Conservation (phyloP, 164 flowering plant genomes). For the Brasenia schreberi region DNA sequence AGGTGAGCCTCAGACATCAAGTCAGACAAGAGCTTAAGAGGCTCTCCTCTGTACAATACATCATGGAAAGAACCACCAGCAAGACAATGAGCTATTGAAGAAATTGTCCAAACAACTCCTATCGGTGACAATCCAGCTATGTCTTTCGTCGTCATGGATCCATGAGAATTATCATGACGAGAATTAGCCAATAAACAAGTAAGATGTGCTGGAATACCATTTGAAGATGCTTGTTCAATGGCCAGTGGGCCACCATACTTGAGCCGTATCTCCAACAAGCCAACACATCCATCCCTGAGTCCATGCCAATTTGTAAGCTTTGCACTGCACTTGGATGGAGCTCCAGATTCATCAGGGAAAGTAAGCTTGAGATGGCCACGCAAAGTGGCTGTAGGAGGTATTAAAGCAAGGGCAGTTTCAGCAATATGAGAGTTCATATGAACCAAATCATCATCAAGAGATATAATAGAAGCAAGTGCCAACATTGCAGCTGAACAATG, state of each 20-base stretch:
- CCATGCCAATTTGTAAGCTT: conserved; percentile 83
- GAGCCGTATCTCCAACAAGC: conserved; percentile 63
- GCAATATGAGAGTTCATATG: conserved; percentile 38
- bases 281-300: conserved; percentile 77
- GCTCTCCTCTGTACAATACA: conserved; percentile 49
- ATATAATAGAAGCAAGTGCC: conserved; percentile 77
- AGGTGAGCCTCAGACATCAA: conserved; percentile 66
- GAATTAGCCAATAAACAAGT: conserved; percentile 34
- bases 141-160: conserved; percentile 20
- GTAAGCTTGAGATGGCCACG: conserved; percentile 45
- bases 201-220: conserved; percentile 68
- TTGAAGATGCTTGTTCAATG: conserved; percentile 75
- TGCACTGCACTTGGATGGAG: conserved; percentile 11
- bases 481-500: conserved; percentile 77
- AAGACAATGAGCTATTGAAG: conserved; percentile 71
- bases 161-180: conserved; percentile 17
- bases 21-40: conserved; percentile 40
- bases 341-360: conserved; percentile 21
- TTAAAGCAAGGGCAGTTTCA: conserved; percentile 69
- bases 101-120: conserved; percentile 81
- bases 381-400: conserved; percentile 69
- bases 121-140: conserved; percentile 59
- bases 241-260: conserved; percentile 88
- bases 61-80: conserved; percentile 81
- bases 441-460: conserved; percentile 53